phyloP scores from a whole-genome alignment of 495 filamentous ascomycete species.

The Hyaloscypha hepaticicola region DNA sequence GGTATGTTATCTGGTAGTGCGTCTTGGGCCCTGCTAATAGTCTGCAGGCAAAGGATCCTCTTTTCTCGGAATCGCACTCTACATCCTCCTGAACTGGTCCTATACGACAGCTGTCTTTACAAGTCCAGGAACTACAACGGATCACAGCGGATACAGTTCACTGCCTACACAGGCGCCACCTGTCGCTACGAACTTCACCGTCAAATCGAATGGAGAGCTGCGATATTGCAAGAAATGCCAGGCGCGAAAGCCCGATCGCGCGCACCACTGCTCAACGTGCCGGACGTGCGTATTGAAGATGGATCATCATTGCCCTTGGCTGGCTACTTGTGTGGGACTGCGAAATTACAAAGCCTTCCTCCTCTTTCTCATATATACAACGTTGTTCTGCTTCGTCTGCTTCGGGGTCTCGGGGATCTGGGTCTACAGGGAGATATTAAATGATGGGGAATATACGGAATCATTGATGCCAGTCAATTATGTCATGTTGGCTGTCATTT shows the following conservation, averaged over 20 bases:
- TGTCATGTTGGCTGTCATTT: conserved; percentile 79
- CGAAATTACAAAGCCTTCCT: conserved; percentile 95
- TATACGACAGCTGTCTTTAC: conserved; percentile 94
- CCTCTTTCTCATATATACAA: conserved; percentile 89
- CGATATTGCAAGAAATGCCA: conserved; percentile 98
- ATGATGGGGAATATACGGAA: conserved; percentile 59
- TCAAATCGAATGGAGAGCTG: conserved; percentile 80
- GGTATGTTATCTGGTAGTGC: conserved; percentile 49
- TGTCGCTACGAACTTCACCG: conserved; percentile 73
- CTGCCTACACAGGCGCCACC: conserved; percentile 48
- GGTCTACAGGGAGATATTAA: conserved; percentile 79
- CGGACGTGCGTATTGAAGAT: conserved; percentile 94
- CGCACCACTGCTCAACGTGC: conserved; percentile 95
- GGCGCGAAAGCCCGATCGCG: conserved; percentile 87
- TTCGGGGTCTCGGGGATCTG: conserved; percentile 71
- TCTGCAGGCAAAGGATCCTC: conserved; percentile 44
- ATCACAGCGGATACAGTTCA: conserved; percentile 46
- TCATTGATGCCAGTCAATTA: conserved; percentile 85
- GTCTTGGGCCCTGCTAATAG: conserved; percentile 14
- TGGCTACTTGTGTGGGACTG: conserved; percentile 92
- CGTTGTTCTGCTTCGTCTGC: conserved; percentile 78
- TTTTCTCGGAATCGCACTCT: conserved; percentile 66
- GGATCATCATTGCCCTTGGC: conserved; percentile 99
- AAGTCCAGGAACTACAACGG: conserved; percentile 66
- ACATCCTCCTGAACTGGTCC: conserved; percentile 75